Conservation (phyloP, 352 stramenopile species). For the Phytophthora colocasiae region DNA sequence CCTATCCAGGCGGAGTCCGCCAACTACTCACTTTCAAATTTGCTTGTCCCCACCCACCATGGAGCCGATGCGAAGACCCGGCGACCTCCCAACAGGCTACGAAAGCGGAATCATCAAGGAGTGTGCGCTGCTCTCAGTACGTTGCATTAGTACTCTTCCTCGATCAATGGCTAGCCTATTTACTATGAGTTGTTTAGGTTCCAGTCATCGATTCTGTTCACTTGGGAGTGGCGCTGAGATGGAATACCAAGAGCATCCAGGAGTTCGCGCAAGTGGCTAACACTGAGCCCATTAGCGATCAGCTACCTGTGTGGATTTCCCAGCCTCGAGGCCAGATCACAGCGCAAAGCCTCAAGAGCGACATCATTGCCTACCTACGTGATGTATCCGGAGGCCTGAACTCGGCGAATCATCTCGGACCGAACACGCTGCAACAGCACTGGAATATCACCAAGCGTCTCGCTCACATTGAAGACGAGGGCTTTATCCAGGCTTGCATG, state of each 20-base stretch:
- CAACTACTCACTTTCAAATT: slow-evolving; percentile 23
- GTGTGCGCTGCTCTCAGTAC: slow-evolving; percentile 21
- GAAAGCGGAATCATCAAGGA: slow-evolving; percentile 19
- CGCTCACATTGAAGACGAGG: slow-evolving; percentile 41
- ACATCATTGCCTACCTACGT: slow-evolving; percentile 29
- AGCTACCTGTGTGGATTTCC: slow-evolving; percentile 28
- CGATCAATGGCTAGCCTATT: slow-evolving; percentile 6
- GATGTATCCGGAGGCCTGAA: slow-evolving; percentile 32
- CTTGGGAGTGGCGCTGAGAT: slow-evolving; percentile 29
- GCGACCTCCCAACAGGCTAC: slow-evolving; percentile 19
- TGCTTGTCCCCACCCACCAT: slow-evolving; percentile 7
- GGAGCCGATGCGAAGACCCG: slow-evolving; percentile 29
- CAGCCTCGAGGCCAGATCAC: slow-evolving; percentile 32
- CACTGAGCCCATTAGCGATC: background rate
- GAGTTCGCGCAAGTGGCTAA: slow-evolving; percentile 34
- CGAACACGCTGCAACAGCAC: slow-evolving; percentile 35
- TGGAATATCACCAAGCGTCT: slow-evolving; percentile 36
- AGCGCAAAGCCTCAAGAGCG: slow-evolving; percentile 25
- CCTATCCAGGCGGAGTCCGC: background rate
- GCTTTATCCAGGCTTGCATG: slow-evolving; percentile 49
- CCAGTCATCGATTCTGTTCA: slow-evolving; percentile 17
- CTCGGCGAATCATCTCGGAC: slow-evolving; percentile 27
- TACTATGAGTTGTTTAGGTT: slow-evolving; percentile 5
- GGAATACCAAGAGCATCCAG: slow-evolving; percentile 25
- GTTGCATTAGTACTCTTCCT: background rate